Percentiles rank a stretch among this genome's conserved stretches.
phyloP scores from a whole-genome alignment of 176 grass and related monocot genomes.

The Olyra latifolia region DNA sequence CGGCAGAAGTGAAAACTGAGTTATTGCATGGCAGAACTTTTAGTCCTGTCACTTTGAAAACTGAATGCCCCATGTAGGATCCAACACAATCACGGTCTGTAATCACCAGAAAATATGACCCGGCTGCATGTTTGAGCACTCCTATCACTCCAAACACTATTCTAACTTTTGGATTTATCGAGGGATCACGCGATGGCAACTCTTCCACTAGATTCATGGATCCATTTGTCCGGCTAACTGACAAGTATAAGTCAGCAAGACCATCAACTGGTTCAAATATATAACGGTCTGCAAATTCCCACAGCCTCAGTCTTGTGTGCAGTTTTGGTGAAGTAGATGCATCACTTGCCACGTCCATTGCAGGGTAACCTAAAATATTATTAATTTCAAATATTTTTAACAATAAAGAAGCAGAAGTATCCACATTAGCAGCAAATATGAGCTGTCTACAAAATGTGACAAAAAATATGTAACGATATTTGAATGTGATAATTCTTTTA shows the following conservation, averaged over 20 bases:
- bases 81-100: constrained; percentile 59
- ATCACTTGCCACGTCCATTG: constrained; percentile 27
- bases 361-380: background rate
- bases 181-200: constrained; percentile 42
- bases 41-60: constrained; percentile 66
- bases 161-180: constrained; percentile 40
- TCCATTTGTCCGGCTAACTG: constrained; percentile 59
- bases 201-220: constrained; percentile 52
- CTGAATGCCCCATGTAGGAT: constrained; percentile 59
- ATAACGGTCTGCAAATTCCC: constrained; percentile 68
- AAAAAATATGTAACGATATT: background rate
- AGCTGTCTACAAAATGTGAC: background rate
- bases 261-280: constrained; percentile 72
- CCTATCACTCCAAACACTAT: constrained; percentile 67
- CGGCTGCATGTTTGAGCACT: constrained; percentile 61
- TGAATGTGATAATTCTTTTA: background rate
- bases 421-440: background rate
- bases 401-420: background rate
- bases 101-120: constrained; percentile 61
- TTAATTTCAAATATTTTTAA: background rate
- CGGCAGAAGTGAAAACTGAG: constrained; percentile 39
- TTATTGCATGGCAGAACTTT: constrained; percentile 60
- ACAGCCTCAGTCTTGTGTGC: constrained; percentile 61
- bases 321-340: constrained; percentile 43
- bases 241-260: constrained; percentile 50